Base-by-base conservation (phyloP, 306 rosid genomes). In the Prunus armeniaca region DNA sequence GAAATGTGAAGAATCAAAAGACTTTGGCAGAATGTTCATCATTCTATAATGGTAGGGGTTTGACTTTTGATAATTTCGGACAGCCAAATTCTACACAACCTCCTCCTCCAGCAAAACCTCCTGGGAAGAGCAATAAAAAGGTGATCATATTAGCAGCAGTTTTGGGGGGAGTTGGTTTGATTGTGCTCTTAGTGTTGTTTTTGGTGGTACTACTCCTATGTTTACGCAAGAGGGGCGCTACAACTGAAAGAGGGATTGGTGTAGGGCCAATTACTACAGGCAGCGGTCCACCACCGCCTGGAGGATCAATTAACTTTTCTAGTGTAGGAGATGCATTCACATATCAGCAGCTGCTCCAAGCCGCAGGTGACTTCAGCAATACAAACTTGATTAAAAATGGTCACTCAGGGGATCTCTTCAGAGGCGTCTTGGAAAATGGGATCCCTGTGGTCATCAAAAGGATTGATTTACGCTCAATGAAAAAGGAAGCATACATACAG, bases 391-490 rank as follows among this genome's bases (percentile, higher is more conserved):
- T 92, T 47, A 95, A 92, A 81, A 82, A 80, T 45, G 97, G 98
- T 54, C 97, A 86, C 84, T 83, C 96, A 0, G 98, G 98, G 77
- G 97, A 95, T 83, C 82, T 95, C 28, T 90, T 82, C 83, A 80
- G 74, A 9, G 98, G 98, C 60, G 84, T 90, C 45, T 74, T 92
- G 82, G 97, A 92, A 67, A 86, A 85, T 74, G 98, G 97, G 77
- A 69, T 89, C 45, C 88, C 83, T 63, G 87, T 88, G 6, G 88
- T 88, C 68, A 76, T 95, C 73, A 95, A 90, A 82, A 86, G 90
- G 89, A 81, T 95, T 9, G 90, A 92, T 82, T 69, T 83, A 82
- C 80, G 61, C 0, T 45, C 84, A 32, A 45, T 74, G 54, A 89
- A 84, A 85, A 95, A 75, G 70, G 93, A 90, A 24, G 73, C 91